Percentiles rank a stretch among this genome's conserved stretches.
phyloP scores from a whole-genome alignment of 495 filamentous ascomycete species.

The Neurospora sp. region DNA sequence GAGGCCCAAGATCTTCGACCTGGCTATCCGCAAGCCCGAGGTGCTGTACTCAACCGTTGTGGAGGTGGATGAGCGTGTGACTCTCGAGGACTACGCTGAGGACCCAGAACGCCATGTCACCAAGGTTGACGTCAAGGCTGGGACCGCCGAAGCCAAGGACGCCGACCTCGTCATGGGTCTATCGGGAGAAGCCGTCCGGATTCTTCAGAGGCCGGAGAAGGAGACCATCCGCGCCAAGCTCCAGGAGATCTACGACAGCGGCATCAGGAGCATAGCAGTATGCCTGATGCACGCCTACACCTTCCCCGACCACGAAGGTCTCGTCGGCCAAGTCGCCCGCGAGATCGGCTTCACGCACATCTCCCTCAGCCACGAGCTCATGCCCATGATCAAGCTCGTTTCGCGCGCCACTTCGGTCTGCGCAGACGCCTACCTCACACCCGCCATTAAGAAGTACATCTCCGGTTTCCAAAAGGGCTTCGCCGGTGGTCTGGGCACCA shows the following conservation, averaged over 20 bases:
- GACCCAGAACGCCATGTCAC: conserved; percentile 54
- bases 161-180: conserved; percentile 53
- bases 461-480: conserved; percentile 75
- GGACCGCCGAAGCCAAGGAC: conserved; percentile 32
- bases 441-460: conserved; percentile 93
- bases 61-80: conserved; percentile 76
- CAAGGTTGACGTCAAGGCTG: conserved; percentile 35
- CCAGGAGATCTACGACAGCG: conserved; percentile 48
- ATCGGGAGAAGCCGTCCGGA: conserved; percentile 59
- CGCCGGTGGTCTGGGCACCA: conserved; percentile 55
- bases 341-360: conserved; percentile 72
- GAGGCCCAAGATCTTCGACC: conserved; percentile 72
- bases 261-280: conserved; percentile 62
- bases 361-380: conserved; percentile 62
- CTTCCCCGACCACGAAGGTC: conserved; percentile 61
- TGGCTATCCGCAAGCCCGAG: conserved; percentile 69
- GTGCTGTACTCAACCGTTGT: conserved; percentile 67
- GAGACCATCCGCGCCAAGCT: conserved; percentile 42
- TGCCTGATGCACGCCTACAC: conserved; percentile 78
- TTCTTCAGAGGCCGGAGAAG: conserved; percentile 50
- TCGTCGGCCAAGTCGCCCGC: conserved; percentile 55
- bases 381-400: conserved; percentile 92
- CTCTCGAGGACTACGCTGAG: conserved; percentile 80
- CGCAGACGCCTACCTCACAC: conserved; percentile 93
- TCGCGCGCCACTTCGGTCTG: conserved; percentile 86